Base-by-base conservation (phyloP, 208 protist species). In the Leishmania major region DNA sequence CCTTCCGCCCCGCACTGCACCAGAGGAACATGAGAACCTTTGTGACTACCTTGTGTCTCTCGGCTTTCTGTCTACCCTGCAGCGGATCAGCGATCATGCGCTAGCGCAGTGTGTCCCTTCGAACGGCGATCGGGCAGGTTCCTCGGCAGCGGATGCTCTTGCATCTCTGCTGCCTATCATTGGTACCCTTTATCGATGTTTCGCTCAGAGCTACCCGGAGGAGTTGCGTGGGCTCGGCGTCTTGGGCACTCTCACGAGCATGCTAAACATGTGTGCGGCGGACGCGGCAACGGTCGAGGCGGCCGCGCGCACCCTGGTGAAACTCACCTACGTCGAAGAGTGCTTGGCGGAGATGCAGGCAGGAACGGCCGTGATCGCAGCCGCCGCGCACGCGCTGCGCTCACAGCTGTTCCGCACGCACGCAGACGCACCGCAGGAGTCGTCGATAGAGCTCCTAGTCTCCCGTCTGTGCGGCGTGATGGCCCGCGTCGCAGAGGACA, bases 301-400 rank as follows among this genome's bases (percentile, higher is more conserved):
- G 53, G 85, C 85, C 13, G 84, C 93, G 22, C 91, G 93, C 31
- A 87, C 88, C 10, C 80, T 96, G 75, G 90, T 92, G 49, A 96
- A 95, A 85, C 79, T 91, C 13, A 88, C 90, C n/a, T 95, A 90
- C 73, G 87, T 92, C 7, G 87, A 88, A 35, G 85, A 82, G 15
- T 95, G 89, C 64, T 77, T 93, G 3, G 70, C 53, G 15, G 69
- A 79, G 19, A 88, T 89, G 67, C 85, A 87, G 78, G 66, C 67
- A 13, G 78, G 82, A 28, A 84, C 77, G 10, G 75, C 82, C 40
- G 75, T 91, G 51, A 81, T 90, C 40, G 66, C 81, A 72, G 87
- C 85, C 31, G 87, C 84, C 19, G 80, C 84, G 64, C 62, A 77
- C 53, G 86, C 87, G 64, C 82, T 94, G 77, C 78, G 84, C 15